These are phyloP conservation scores for Calonectria hongkongensis DNA, from an alignment of 2,329 filamentous ascomycete species.

Conservation along the genomic window DNA sequence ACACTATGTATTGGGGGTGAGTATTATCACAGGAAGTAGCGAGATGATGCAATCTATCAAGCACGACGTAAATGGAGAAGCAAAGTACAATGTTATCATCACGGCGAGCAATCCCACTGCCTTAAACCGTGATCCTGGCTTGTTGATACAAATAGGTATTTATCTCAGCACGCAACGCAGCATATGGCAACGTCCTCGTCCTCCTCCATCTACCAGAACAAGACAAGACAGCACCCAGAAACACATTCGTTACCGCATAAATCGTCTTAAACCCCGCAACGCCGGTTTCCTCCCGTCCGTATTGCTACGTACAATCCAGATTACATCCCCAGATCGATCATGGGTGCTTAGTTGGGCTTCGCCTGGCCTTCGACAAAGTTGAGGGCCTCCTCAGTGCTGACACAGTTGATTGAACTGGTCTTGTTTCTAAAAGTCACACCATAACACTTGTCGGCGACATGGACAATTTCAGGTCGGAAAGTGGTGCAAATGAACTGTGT, in stretches of 20 bases:
- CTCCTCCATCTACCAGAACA: slow-evolving; percentile 43
- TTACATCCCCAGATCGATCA: slow-evolving; percentile 35
- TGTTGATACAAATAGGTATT: slow-evolving; percentile 46
- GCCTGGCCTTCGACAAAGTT: slow-evolving; percentile 94
- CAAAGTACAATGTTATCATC: slow-evolving; percentile 8
- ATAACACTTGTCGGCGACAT: slow-evolving; percentile 97
- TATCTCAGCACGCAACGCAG: slow-evolving; percentile 40
- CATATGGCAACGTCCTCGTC: slow-evolving; percentile 41
- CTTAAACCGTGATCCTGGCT: slow-evolving; percentile 33
- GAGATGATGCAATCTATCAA: background rate
- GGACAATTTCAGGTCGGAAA: slow-evolving; percentile 96
- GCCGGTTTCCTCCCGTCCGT: slow-evolving; percentile 49
- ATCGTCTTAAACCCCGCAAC: slow-evolving; percentile 53
- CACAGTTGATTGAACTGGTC: slow-evolving; percentile 94
- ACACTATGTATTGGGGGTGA: background rate
- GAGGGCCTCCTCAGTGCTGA: slow-evolving; percentile 89
- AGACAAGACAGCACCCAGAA: slow-evolving; percentile 43
- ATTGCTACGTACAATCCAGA: slow-evolving; percentile 49
- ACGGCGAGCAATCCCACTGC: slow-evolving; percentile 11
- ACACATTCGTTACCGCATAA: slow-evolving; percentile 53
- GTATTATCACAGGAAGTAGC: background rate
- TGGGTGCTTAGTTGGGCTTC: slow-evolving; percentile 55
- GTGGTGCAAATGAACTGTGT: slow-evolving; percentile 98
- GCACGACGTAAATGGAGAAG: background rate
- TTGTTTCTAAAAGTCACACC: slow-evolving; percentile 96